phyloP scores from a whole-genome alignment of 306 rosid genomes.

The Pterocarpus santalinus region DNA sequence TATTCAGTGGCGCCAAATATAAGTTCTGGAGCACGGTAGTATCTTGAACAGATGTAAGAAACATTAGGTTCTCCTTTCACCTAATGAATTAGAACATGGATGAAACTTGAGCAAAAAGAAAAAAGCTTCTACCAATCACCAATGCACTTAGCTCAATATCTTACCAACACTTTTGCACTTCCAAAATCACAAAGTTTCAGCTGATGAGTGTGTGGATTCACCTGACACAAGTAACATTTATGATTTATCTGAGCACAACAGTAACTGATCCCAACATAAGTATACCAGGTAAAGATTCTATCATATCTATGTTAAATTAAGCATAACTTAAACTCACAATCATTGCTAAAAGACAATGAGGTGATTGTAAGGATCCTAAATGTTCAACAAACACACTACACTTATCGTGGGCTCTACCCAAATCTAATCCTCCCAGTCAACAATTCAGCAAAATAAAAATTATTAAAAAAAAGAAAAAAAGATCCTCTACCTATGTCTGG shows the following conservation, averaged over 20 bases:
- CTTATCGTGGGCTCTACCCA: neutral
- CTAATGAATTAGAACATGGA: conserved; percentile 61
- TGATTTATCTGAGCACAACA: conserved; percentile 44
- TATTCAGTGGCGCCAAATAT: conserved; percentile 99
- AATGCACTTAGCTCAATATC: conserved; percentile 46
- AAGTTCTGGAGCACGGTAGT: conserved; percentile 98
- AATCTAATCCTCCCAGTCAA: conserved; percentile 10
- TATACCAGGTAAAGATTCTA: neutral
- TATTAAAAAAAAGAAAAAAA: too few relatives aligned
- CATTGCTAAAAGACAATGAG: neutral
- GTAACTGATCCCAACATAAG: conserved; percentile 21
- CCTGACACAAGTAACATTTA: conserved; percentile 63
- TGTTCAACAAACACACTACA: neutral
- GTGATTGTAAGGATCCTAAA: conserved; percentile 4
- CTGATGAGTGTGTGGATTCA: conserved; percentile 98
- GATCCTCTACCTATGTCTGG: neutral
- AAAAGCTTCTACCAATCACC: conserved; percentile 39
- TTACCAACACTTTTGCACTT: conserved; percentile 96
- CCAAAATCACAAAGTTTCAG: conserved; percentile 98
- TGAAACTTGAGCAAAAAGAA: conserved; percentile 29
- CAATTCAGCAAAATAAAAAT: too few relatives aligned
- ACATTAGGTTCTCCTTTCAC: conserved; percentile 99
- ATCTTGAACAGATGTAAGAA: conserved; percentile 98
- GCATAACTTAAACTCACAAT: conserved; percentile 14
- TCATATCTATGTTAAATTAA: conserved; percentile 26